Percentiles rank a stretch among this genome's conserved stretches.
These are phyloP conservation scores for Penicillium salamii DNA, from an alignment of 495 filamentous ascomycete species.

Conservation along the genomic window DNA sequence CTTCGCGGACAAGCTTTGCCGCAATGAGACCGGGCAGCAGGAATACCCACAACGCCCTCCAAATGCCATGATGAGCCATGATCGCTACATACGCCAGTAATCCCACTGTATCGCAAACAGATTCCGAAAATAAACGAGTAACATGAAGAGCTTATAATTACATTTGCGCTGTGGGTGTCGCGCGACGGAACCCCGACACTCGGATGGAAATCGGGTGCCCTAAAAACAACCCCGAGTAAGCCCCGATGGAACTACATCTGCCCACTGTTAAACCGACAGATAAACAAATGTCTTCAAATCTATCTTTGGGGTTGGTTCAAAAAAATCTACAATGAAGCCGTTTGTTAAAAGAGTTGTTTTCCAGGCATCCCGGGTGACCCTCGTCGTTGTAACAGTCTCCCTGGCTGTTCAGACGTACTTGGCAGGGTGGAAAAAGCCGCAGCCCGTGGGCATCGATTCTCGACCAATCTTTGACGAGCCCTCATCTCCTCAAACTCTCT, in stretches of 20 bases:
- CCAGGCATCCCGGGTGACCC: neutral
- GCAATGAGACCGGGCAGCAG: neutral
- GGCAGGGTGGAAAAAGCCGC: neutral
- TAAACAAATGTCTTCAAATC: slow-evolving; percentile 2
- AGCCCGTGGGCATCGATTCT: neutral
- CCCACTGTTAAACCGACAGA: neutral
- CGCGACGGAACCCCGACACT: neutral
- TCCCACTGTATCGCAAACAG: too few species aligned
- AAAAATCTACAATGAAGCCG: neutral
- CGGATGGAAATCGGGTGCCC: neutral
- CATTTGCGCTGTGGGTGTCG: neutral
- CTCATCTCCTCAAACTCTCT: neutral
- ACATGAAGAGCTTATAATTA: neutral
- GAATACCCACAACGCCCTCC: neutral
- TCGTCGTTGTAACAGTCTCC: neutral
- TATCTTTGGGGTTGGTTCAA: too few species aligned
- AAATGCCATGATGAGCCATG: neutral
- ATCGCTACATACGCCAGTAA: too few species aligned
- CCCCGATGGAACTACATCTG: neutral
- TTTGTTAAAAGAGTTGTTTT: neutral
- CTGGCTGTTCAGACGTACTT: neutral
- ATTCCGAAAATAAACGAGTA: too few species aligned
- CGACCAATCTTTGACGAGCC: too few species aligned
- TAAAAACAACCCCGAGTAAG: neutral
- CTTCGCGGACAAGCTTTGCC: neutral